Percentiles rank a stretch among this genome's conserved stretches.
Evolutionary conservation across 768 basidiomycete genomes (phyloP).

Genomic region (Lactarius psammicola): DNA sequence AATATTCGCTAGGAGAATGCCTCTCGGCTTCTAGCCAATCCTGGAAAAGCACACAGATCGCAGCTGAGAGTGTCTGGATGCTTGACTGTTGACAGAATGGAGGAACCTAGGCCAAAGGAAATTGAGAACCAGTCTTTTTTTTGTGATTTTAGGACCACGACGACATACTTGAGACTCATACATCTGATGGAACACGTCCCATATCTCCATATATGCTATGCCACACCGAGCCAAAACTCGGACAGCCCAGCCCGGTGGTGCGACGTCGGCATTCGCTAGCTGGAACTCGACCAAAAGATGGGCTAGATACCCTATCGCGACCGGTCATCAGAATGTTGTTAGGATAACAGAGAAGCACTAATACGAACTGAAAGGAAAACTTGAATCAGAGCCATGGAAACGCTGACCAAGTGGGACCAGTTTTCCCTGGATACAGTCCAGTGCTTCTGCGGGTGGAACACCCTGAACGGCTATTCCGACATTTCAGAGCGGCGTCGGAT

Average conservation of each 20-base stretch:
- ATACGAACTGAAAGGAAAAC: slow-evolving; percentile 80
- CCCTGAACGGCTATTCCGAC: slow-evolving; percentile 51
- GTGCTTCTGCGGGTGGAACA: slow-evolving; percentile 50
- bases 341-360: neutral
- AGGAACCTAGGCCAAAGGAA: slow-evolving; percentile 51
- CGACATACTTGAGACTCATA: slow-evolving; percentile 56
- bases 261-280: slow-evolving; percentile 52
- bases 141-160: neutral
- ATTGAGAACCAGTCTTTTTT: neutral
- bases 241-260: slow-evolving; percentile 81
- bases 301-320: slow-evolving; percentile 63
- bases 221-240: slow-evolving; percentile 76
- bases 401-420: slow-evolving; percentile 75
- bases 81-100: slow-evolving; percentile 81
- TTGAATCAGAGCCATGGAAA: slow-evolving; percentile 88
- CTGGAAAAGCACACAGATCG: slow-evolving; percentile 74
- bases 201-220: slow-evolving; percentile 77
- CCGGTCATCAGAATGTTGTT: neutral
- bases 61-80: slow-evolving; percentile 75
- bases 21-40: slow-evolving; percentile 82
- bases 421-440: slow-evolving; percentile 62
- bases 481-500: slow-evolving; percentile 1
- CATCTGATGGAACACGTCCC: slow-evolving; percentile 83
- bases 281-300: slow-evolving; percentile 74
- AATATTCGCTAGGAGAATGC: slow-evolving; percentile 71